These are phyloP conservation scores for Neurospora terricola DNA, from an alignment of 495 filamentous ascomycete species.

Conservation along the genomic window DNA sequence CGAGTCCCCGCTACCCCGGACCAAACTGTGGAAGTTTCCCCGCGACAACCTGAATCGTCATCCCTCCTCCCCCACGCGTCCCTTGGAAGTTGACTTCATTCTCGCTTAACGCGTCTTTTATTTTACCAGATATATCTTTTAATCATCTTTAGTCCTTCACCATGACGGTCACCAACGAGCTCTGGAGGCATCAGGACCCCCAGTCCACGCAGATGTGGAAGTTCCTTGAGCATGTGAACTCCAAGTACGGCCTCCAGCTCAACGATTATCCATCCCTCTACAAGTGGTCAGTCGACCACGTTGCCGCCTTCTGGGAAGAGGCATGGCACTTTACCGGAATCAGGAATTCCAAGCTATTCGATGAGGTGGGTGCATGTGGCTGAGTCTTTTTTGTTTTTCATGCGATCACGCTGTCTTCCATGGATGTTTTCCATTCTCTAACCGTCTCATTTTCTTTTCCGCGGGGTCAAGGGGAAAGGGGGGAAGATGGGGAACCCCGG, in stretches of 20 bases:
- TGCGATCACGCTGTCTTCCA: background rate
- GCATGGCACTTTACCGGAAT: slow-evolving; percentile 76
- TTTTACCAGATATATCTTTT: background rate
- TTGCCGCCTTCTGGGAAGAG: slow-evolving; percentile 72
- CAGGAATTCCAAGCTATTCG: slow-evolving; percentile 52
- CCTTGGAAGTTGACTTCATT: background rate
- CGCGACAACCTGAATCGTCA: background rate
- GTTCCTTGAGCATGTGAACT: slow-evolving; percentile 59
- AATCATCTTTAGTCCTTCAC: background rate
- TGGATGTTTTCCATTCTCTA: background rate
- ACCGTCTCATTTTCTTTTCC: background rate
- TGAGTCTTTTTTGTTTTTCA: background rate
- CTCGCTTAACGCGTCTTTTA: background rate
- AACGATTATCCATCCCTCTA: slow-evolving; percentile 60
- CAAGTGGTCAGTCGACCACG: slow-evolving; percentile 73
- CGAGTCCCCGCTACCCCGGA: background rate
- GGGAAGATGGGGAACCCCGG: background rate
- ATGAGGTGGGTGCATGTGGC: slow-evolving; percentile 44
- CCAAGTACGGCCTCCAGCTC: slow-evolving; percentile 54
- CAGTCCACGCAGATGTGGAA: slow-evolving; percentile 55
- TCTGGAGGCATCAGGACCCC: slow-evolving; percentile 67
- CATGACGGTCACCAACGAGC: slow-evolving; percentile 34
- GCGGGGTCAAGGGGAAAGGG: background rate
- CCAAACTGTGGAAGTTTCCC: background rate
- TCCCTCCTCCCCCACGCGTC: background rate